Conservation (phyloP, 345 rosid species). For the Erodium maritimum region DNA sequence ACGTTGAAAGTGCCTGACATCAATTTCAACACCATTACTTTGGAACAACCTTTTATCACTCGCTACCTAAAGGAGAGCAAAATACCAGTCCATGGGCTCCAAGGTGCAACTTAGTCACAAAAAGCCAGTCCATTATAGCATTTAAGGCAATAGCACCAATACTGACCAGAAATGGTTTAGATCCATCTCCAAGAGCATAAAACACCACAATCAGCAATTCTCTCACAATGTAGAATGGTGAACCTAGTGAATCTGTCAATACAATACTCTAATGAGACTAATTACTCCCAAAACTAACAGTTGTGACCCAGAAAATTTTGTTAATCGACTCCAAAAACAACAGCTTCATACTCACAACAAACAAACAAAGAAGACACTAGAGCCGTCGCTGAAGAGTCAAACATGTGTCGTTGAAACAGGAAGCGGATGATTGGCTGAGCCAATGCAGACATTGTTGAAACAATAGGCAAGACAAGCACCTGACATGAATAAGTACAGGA, state of each 20-base stretch:
- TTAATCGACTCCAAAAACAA: neutral
- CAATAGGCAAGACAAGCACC: neutral
- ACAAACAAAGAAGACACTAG: neutral
- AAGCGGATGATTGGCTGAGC: neutral
- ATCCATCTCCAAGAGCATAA: neutral
- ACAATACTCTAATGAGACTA: neutral
- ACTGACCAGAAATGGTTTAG: neutral
- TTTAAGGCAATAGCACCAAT: neutral
- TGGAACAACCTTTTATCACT: neutral
- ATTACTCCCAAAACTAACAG: too few species aligned
- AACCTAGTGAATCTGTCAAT: neutral
- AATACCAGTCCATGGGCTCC: neutral
- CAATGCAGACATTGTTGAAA: neutral
- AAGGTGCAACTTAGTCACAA: neutral
- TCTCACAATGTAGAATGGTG: neutral
- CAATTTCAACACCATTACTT: neutral
- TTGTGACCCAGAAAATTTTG: too few species aligned
- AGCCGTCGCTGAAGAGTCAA: neutral
- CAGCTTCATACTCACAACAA: neutral
- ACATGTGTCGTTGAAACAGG: neutral
- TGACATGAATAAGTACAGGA: neutral
- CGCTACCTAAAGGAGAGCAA: neutral
- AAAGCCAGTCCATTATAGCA: neutral
- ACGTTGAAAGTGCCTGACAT: neutral
- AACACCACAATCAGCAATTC: neutral